Percentiles rank a stretch among this genome's conserved stretches.
Evolutionary conservation across 345 rosid species (phyloP).

Genomic region (Citrus maxima): DNA sequence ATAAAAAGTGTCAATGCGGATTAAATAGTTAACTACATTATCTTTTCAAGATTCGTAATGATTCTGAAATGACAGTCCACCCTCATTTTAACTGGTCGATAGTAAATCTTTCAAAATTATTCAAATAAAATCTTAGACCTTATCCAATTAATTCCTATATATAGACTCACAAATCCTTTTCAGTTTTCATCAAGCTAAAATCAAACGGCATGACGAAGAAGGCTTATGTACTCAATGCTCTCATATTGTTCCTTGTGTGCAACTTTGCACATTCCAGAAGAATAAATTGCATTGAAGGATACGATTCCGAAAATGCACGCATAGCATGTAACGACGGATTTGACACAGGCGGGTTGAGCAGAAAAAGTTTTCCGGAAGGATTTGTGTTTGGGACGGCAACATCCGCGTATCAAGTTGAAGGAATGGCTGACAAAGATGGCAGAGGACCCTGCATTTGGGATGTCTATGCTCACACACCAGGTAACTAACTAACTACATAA

Average conservation of each 20-base stretch:
- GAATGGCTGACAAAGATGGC: constrained; percentile 56
- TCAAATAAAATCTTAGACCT: neutral
- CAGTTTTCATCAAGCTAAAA: neutral
- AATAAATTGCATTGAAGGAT: neutral
- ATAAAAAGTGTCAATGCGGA: too few species aligned
- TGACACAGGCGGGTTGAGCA: constrained; percentile 43
- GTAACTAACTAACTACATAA: constrained; percentile 2
- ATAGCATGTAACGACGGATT: neutral
- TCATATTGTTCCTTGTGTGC: neutral
- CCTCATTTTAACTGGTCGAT: too few species aligned
- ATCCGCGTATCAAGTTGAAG: constrained; percentile 62
- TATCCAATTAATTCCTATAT: neutral
- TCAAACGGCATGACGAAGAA: neutral
- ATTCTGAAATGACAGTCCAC: too few species aligned
- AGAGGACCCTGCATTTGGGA: constrained; percentile 75
- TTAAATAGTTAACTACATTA: too few species aligned
- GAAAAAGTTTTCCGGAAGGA: constrained; percentile 43
- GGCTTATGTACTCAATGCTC: neutral
- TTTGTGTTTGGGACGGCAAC: constrained; percentile 51
- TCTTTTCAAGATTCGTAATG: too few species aligned
- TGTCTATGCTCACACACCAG: constrained; percentile 41
- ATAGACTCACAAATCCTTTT: neutral
- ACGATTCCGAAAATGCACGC: neutral
- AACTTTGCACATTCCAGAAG: neutral
- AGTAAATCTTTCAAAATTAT: neutral